Conservation (phyloP, 495 filamentous ascomycete species). For the Aspergillus hancockii region DNA sequence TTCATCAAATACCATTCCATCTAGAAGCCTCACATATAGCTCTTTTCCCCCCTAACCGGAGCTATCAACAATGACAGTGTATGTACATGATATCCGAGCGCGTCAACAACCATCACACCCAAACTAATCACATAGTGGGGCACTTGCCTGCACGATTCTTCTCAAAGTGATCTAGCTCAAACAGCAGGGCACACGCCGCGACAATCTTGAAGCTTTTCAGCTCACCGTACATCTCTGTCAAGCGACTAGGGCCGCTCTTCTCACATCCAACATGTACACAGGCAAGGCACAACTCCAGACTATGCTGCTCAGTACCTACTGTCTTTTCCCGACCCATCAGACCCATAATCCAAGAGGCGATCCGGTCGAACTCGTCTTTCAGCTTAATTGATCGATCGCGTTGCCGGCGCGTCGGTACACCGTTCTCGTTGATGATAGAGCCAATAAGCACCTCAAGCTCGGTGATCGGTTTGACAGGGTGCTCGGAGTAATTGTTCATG, state of each 20-base stretch:
- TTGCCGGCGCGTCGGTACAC: conserved; percentile 58
- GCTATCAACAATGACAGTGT: no score
- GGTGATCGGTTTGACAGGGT: conserved; percentile 55
- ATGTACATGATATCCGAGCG: no score
- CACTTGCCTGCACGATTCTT: background rate
- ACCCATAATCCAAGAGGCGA: conserved; percentile 44
- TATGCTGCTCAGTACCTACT: conserved; percentile 8
- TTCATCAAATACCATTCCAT: no score
- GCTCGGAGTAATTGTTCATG: conserved; percentile 59
- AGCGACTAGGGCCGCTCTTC: background rate
- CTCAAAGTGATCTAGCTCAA: conserved; percentile 12
- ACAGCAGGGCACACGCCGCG: conserved; percentile 15
- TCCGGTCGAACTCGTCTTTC: conserved; percentile 59
- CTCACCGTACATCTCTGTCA: conserved; percentile 2
- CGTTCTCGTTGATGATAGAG: conserved; percentile 64
- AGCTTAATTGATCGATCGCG: conserved; percentile 59
- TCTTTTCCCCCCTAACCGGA: no score
- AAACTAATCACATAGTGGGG: background rate
- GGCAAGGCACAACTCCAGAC: conserved; percentile 21
- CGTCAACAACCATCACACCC: no score
- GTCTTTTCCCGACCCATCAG: conserved; percentile 35
- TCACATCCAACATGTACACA: conserved; percentile 17
- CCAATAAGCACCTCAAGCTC: conserved; percentile 81
- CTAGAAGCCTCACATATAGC: no score
- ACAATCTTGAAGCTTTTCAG: conserved; percentile 15